A percentile compares a stretch with the other conserved stretches of the same genome.
phyloP scores from a whole-genome alignment of 352 stramenopile species.

The Phytophthora boehmeriae region DNA sequence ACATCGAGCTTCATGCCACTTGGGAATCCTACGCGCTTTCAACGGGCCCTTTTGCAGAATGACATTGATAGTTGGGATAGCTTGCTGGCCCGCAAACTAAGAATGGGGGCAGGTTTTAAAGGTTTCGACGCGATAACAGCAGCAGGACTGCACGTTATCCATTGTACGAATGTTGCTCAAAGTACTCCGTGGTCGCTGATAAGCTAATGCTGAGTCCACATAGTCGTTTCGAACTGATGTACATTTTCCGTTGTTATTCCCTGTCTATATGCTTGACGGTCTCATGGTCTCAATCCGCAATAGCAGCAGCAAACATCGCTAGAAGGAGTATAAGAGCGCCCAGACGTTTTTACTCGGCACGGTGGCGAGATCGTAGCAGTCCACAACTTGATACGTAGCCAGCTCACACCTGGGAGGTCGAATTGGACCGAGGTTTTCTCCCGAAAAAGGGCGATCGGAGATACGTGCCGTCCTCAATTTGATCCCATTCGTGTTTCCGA shows the following conservation, averaged over 20 bases:
- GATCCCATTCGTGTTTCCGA: slow-evolving; percentile 42
- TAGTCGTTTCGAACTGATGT: background rate
- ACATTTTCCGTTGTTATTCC: slow-evolving; percentile 3
- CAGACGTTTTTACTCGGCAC: background rate
- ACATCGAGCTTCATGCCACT: too few relatives aligned
- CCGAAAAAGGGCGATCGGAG: slow-evolving; percentile 6
- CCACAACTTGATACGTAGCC: background rate
- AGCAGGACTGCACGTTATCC: too few relatives aligned
- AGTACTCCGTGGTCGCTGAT: background rate
- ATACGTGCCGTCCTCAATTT: slow-evolving; percentile 26
- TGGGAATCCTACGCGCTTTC: too few relatives aligned
- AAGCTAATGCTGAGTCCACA: background rate
- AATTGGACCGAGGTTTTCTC: background rate
- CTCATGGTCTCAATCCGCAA: background rate
- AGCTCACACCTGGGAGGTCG: background rate
- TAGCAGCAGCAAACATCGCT: background rate
- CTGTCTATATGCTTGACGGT: slow-evolving; percentile 1
- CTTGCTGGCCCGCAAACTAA: background rate
- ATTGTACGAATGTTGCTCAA: too few relatives aligned
- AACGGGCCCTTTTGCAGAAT: too few relatives aligned
- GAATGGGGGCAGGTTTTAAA: too few relatives aligned
- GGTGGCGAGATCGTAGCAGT: background rate
- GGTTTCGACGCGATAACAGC: too few relatives aligned
- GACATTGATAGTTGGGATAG: background rate
- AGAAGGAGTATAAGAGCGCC: background rate